These are phyloP conservation scores for Aureobasidium uvarum DNA, from an alignment of 2,329 filamentous ascomycete species.

Conservation along the genomic window DNA sequence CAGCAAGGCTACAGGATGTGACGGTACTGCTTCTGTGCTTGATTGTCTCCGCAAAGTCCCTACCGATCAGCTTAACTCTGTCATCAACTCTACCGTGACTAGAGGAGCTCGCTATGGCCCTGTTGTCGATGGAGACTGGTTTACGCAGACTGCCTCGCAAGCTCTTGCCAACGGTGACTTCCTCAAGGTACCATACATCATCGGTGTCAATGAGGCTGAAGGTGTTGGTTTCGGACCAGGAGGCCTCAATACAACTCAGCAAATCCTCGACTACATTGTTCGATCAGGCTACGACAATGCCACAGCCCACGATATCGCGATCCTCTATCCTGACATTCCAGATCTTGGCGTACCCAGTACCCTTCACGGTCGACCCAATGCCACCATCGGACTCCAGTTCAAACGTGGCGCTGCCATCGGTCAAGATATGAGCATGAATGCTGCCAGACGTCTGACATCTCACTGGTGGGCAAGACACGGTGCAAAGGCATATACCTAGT, in stretches of 20 bases:
- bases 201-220: constrained; percentile 35
- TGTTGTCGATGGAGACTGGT: constrained; percentile 35
- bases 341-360: constrained; percentile 34
- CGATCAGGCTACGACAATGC: constrained; percentile 34
- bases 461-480: constrained; percentile 32
- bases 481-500: constrained; percentile 40
- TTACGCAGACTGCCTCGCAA: constrained; percentile 28
- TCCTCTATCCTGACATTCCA: constrained; percentile 37
- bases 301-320: constrained; percentile 39
- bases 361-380: constrained; percentile 30
- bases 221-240: constrained; percentile 31
- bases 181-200: constrained; percentile 34
- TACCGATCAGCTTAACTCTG: constrained; percentile 30
- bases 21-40: constrained; percentile 36
- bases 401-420: constrained; percentile 31
- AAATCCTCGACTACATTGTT: constrained; percentile 30
- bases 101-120: constrained; percentile 30
- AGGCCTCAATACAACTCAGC: constrained; percentile 33
- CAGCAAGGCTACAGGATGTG: constrained; percentile 31
- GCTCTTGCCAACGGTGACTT: constrained; percentile 33
- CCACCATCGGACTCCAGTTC: constrained; percentile 31
- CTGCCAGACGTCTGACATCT: constrained; percentile 30
- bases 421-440: constrained; percentile 32
- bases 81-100: constrained; percentile 33
- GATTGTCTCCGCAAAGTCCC: constrained; percentile 37